Evolutionary conservation across 2,329 filamentous ascomycete genomes (phyloP).

Genomic region (Aspergillus terreus): DNA sequence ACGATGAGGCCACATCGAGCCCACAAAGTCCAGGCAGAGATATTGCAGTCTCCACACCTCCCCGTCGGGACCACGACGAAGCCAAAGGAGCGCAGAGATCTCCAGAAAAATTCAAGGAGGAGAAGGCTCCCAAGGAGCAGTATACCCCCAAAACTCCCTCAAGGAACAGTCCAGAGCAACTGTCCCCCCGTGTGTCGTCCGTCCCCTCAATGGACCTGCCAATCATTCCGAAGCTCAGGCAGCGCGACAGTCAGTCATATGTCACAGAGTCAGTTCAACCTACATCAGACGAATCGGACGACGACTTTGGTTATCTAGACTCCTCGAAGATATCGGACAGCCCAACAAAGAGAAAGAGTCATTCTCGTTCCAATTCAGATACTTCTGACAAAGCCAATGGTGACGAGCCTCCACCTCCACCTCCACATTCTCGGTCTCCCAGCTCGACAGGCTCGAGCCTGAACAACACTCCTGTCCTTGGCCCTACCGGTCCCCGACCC

Average conservation of each 20-base stretch:
- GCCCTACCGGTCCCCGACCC: constrained; percentile 46
- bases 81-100: constrained; percentile 2
- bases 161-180: constrained; percentile 24
- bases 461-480: constrained; percentile 45
- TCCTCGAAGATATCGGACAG: constrained; percentile 18
- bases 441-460: constrained; percentile 45
- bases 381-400: constrained; percentile 19
- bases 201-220: constrained; percentile 45
- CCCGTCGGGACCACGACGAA: constrained; percentile 9
- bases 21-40: constrained; percentile 22
- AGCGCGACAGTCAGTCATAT: constrained; percentile 33
- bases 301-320: constrained; percentile 26
- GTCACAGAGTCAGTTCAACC: constrained; percentile 20
- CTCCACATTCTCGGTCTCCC: constrained; percentile 52
- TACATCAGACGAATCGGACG: constrained; percentile 20
- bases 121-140: constrained; percentile 15
- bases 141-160: constrained; percentile 22
- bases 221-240: constrained; percentile 41
- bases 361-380: constrained; percentile 25
- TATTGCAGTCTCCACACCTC: constrained; percentile 11
- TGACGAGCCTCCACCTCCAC: constrained; percentile 36
- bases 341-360: constrained; percentile 23
- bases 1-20: constrained; percentile 27
- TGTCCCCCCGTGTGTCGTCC: constrained; percentile 42
- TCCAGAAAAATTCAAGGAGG: constrained; percentile 1